Evolutionary conservation across 768 basidiomycete species (phyloP).

Genomic region (Multifurca ochricompacta): DNA sequence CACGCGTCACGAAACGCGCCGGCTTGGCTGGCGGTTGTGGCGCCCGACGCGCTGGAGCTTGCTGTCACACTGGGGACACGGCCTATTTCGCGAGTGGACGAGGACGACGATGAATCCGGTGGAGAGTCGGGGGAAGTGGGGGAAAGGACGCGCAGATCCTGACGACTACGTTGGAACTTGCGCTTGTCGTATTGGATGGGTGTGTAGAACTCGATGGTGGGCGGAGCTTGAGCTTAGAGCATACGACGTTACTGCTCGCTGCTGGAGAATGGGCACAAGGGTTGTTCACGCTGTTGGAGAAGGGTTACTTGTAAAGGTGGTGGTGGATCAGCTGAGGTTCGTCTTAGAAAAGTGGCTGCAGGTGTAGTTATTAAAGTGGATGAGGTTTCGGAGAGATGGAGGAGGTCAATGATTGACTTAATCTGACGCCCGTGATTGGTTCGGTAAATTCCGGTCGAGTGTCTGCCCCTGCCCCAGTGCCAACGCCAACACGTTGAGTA

Average conservation of each 20-base stretch:
- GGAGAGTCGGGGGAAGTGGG: conserved; percentile 18
- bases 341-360: conserved; percentile 61
- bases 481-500: neutral
- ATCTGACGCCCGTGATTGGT: conserved; percentile 14
- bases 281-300: conserved; percentile 58
- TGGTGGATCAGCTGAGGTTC: conserved; percentile 57
- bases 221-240: conserved; percentile 63
- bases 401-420: conserved; percentile 49
- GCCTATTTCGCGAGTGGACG: conserved; percentile 41
- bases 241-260: conserved; percentile 61
- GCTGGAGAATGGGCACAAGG: conserved; percentile 74
- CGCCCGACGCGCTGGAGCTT: conserved; percentile 76
- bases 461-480: neutral
- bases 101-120: conserved; percentile 26
- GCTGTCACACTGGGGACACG: conserved; percentile 71
- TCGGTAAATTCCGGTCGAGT: conserved; percentile 15
- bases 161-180: conserved; percentile 67
- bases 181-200: conserved; percentile 67
- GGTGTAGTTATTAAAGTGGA: conserved; percentile 79
- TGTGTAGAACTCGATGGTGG: conserved; percentile 74
- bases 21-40: conserved; percentile 74
- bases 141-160: conserved; percentile 68
- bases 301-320: conserved; percentile 51
- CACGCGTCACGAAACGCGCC: conserved; percentile 76
- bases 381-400: conserved; percentile 59